phyloP scores from a whole-genome alignment of 306 rosid species.

The Arachis stenosperma region DNA sequence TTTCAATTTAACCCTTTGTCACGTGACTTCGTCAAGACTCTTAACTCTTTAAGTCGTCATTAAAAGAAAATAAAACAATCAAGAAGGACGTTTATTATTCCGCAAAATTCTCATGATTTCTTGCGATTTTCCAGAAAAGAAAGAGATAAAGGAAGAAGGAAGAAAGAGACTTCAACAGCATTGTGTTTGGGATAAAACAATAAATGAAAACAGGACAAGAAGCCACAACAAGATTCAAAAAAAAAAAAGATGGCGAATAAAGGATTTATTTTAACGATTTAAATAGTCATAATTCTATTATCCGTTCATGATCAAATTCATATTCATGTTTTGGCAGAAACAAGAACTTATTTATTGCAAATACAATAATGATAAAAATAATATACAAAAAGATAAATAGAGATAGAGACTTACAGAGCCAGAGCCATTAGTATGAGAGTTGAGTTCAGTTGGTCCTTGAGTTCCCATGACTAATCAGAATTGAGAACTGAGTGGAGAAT shows the following conservation, averaged over 20 bases:
- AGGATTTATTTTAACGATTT: too few relatives aligned
- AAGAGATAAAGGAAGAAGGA: background rate
- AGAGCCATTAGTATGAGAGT: background rate
- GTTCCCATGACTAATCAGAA: conserved; percentile 18
- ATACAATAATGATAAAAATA: background rate
- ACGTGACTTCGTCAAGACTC: background rate
- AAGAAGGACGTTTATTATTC: background rate
- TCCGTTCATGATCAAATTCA: background rate
- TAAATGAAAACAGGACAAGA: background rate
- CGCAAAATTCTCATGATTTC: background rate
- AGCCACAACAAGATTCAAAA: too few relatives aligned
- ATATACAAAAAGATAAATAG: background rate
- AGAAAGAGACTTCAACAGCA: background rate
- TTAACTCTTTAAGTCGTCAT: background rate
- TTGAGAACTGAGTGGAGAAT: too few relatives aligned
- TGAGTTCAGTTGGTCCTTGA: background rate
- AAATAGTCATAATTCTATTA: too few relatives aligned
- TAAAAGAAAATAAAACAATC: background rate
- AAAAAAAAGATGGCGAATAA: too few relatives aligned
- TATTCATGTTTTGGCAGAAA: background rate
- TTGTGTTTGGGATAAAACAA: background rate
- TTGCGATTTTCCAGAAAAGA: background rate
- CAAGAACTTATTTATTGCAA: background rate
- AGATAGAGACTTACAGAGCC: conserved; percentile 33
- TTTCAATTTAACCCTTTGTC: background rate